phyloP scores from a whole-genome alignment of 768 basidiomycete genomes.

The Auricularia sp. region DNA sequence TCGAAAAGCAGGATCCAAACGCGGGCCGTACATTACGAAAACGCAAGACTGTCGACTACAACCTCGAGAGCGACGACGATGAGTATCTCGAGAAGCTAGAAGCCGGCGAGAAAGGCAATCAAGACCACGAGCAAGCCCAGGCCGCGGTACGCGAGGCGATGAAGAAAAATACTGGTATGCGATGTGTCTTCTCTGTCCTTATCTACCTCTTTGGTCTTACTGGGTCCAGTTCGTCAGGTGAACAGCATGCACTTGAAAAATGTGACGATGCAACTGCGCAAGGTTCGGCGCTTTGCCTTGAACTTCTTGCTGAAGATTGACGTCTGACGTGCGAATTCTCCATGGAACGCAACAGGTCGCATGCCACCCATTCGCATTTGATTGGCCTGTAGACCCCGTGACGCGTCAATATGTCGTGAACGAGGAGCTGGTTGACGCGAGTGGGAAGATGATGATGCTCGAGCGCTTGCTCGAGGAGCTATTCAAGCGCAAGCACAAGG shows the following conservation, averaged over 20 bases:
- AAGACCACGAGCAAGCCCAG: constrained; percentile 23
- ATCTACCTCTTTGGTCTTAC: background rate
- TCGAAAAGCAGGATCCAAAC: constrained; percentile 18
- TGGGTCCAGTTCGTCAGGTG: constrained; percentile 58
- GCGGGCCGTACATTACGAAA: constrained; percentile 21
- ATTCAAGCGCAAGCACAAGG: constrained; percentile 72
- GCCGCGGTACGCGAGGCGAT: constrained; percentile 39
- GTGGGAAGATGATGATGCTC: constrained; percentile 96
- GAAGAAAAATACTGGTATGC: constrained; percentile 52
- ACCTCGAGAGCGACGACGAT: constrained; percentile 50
- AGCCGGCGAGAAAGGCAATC: constrained; percentile 30
- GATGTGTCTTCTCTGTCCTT: no score
- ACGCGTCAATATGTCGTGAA: constrained; percentile 58
- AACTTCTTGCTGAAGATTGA: background rate
- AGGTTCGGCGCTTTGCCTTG: constrained; percentile 45
- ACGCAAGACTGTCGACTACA: constrained; percentile 33
- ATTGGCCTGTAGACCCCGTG: constrained; percentile 60
- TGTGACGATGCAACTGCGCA: constrained; percentile 92
- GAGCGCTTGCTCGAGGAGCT: constrained; percentile 78
- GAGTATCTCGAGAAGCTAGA: constrained; percentile 57
- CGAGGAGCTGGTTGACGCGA: constrained; percentile 71
- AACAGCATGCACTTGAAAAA: constrained; percentile 94
- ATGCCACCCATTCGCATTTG: constrained; percentile 86
- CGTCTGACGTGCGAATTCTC: no score
- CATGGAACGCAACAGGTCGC: background rate